Conservation (phyloP, 371 early-diverging fungal genomes). For the Blyttiomyces sp. region DNA sequence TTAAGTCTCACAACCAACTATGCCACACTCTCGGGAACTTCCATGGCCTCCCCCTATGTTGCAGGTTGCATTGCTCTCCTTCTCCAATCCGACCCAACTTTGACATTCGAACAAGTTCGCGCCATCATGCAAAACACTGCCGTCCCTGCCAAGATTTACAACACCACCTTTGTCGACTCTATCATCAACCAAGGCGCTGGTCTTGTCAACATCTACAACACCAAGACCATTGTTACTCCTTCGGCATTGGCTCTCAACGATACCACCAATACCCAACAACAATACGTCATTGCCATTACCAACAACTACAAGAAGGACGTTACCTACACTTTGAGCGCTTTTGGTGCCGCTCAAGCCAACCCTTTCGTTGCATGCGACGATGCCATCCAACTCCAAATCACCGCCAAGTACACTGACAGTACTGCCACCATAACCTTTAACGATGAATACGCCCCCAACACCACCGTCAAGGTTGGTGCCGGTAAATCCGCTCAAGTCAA, state of each 20-base stretch:
- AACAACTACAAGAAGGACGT: conserved; percentile 54
- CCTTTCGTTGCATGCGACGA: conserved; percentile 15
- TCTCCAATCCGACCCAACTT: conserved; percentile 12
- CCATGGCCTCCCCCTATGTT: conserved; percentile 47
- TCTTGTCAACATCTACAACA: conserved; percentile 60
- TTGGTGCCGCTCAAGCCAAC: conserved; percentile 17
- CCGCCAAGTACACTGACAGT: conserved; percentile 8
- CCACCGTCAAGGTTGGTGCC: neutral
- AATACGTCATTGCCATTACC: conserved; percentile 46
- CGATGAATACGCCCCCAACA: neutral
- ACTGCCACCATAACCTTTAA: conserved; percentile 12
- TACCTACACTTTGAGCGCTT: conserved; percentile 52
- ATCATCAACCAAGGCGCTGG: conserved; percentile 71
- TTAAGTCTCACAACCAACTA: neutral
- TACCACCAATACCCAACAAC: conserved; percentile 41
- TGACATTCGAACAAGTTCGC: neutral
- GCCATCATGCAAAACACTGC: conserved; percentile 49
- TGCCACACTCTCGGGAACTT: conserved; percentile 45
- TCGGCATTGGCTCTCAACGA: conserved; percentile 59
- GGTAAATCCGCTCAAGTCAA: neutral
- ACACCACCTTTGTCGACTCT: conserved; percentile 37
- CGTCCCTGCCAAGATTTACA: conserved; percentile 34
- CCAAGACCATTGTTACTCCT: conserved; percentile 58
- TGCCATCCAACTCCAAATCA: neutral
- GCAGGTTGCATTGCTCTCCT: conserved; percentile 29